Conservation (phyloP, 768 basidiomycete species). For the Tylopilus cervinicoccineus region DNA sequence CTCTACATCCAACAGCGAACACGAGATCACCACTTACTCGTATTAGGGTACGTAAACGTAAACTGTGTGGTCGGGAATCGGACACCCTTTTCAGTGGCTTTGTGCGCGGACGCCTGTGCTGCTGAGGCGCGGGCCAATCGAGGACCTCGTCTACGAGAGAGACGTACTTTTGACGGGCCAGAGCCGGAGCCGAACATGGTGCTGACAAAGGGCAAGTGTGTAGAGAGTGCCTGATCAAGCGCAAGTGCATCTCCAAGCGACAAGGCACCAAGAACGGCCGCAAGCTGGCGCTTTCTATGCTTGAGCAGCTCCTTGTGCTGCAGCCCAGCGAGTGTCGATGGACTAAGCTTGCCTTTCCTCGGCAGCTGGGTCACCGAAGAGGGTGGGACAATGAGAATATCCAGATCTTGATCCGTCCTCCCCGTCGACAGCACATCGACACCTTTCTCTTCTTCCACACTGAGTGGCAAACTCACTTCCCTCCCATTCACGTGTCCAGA, state of each 20-base stretch:
- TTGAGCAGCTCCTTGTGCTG: constrained; percentile 74
- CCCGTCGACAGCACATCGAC: constrained; percentile 27
- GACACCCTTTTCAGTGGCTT: constrained; percentile 23
- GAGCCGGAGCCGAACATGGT: constrained; percentile 34
- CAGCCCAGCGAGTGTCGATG: constrained; percentile 63
- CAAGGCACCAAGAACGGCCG: constrained; percentile 62
- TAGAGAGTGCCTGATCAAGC: constrained; percentile 72
- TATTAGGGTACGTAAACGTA: constrained; percentile 56
- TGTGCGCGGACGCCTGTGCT: constrained; percentile 11
- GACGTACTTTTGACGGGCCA: constrained; percentile 39
- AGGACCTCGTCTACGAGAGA: constrained; percentile 52
- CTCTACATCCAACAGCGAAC: constrained; percentile 19
- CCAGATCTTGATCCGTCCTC: constrained; percentile 24
- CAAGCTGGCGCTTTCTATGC: constrained; percentile 65
- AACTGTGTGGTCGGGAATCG: constrained; percentile 54
- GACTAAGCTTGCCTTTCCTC: constrained; percentile 47
- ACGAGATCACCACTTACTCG: constrained; percentile 57
- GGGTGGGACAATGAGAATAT: constrained; percentile 15
- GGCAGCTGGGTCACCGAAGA: constrained; percentile 18
- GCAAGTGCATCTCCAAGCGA: constrained; percentile 68
- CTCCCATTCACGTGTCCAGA: constrained; percentile 39
- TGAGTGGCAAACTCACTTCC: constrained; percentile 39
- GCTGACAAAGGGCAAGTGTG: constrained; percentile 29
- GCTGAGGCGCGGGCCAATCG: constrained; percentile 46
- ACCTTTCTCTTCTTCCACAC: constrained; percentile 40